A percentile compares a stretch with the other conserved stretches of the same genome.
Evolutionary conservation across 2,329 filamentous ascomycete genomes (phyloP).

Genomic region (Phialophora tarda): DNA sequence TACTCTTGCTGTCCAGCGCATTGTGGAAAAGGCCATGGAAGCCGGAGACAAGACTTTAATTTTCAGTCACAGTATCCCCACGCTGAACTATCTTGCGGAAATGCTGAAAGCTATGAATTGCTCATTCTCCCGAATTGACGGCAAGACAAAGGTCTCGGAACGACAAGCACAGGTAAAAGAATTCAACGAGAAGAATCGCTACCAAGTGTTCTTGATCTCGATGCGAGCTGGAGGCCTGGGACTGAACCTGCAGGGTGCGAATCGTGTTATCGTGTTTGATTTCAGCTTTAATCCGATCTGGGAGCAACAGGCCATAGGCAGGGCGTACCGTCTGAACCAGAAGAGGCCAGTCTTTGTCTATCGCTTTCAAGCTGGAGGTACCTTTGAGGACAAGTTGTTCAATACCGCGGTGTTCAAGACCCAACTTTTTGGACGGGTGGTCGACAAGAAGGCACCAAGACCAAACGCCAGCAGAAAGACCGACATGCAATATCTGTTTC

Average conservation of each 20-base stretch:
- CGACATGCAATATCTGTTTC: slow-evolving; percentile 59
- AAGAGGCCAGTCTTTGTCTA: slow-evolving; percentile 82
- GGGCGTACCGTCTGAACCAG: slow-evolving; percentile 86
- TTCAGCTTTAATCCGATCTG: slow-evolving; percentile 78
- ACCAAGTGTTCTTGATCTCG: slow-evolving; percentile 75
- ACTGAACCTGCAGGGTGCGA: slow-evolving; percentile 82
- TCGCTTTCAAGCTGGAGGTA: slow-evolving; percentile 76
- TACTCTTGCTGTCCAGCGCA: slow-evolving; percentile 67
- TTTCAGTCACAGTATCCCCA: slow-evolving; percentile 75
- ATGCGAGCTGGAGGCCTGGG: slow-evolving; percentile 82
- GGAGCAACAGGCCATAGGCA: slow-evolving; percentile 85
- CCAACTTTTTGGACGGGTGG: slow-evolving; percentile 76
- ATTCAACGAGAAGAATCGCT: slow-evolving; percentile 66
- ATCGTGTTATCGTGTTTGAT: slow-evolving; percentile 85
- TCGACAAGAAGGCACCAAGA: slow-evolving; percentile 81
- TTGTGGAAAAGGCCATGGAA: slow-evolving; percentile 68
- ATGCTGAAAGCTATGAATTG: slow-evolving; percentile 59
- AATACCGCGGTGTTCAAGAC: slow-evolving; percentile 81
- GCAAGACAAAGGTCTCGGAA: slow-evolving; percentile 59
- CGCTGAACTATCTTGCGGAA: slow-evolving; percentile 70
- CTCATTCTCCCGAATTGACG: slow-evolving; percentile 68
- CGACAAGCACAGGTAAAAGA: slow-evolving; percentile 69
- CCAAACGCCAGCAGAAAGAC: slow-evolving; percentile 64
- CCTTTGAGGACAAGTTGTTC: slow-evolving; percentile 76
- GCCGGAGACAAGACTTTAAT: slow-evolving; percentile 76